Evolutionary conservation across 768 basidiomycete genomes (phyloP).

Genomic region (Asterophora lycoperdoides): DNA sequence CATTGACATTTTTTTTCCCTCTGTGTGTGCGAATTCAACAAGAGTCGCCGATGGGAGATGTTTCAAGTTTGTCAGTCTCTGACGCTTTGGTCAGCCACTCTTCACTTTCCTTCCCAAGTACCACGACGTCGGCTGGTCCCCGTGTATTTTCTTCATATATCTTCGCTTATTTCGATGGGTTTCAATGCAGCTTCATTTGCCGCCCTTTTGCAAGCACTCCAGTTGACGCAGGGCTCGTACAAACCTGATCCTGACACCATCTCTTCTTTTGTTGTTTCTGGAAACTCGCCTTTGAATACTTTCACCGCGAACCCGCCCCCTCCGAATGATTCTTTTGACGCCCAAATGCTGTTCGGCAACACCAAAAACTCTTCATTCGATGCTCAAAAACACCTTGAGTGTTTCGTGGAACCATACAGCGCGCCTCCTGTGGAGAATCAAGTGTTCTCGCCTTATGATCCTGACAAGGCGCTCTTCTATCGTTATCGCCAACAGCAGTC

Average conservation of each 20-base stretch:
- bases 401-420: constrained; percentile 28
- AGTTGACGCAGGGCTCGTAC: constrained; percentile 26
- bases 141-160: constrained; percentile 10
- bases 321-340: not conserved
- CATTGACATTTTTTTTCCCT: constrained; percentile 1
- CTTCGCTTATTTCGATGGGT: constrained; percentile 18
- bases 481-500: constrained; percentile 61
- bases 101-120: not conserved
- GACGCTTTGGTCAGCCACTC: constrained; percentile 4
- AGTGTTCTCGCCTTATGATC: constrained; percentile 46
- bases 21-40: too few species aligned
- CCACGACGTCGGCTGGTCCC: constrained; percentile 19
- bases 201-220: constrained; percentile 28
- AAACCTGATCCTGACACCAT: constrained; percentile 23
- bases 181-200: constrained; percentile 20
- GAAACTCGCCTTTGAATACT: not conserved
- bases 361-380: constrained; percentile 1
- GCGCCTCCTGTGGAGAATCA: constrained; percentile 28
- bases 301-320: constrained; percentile 1
- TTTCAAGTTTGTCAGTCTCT: too few species aligned
- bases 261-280: constrained; percentile 1
- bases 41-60: too few species aligned
- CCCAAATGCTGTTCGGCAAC: constrained; percentile 3
- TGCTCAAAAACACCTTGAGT: constrained; percentile 8
- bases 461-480: constrained; percentile 44